Evolutionary conservation across 202 grass and related monocot genomes (phyloP).

Genomic region (Setaria italica): DNA sequence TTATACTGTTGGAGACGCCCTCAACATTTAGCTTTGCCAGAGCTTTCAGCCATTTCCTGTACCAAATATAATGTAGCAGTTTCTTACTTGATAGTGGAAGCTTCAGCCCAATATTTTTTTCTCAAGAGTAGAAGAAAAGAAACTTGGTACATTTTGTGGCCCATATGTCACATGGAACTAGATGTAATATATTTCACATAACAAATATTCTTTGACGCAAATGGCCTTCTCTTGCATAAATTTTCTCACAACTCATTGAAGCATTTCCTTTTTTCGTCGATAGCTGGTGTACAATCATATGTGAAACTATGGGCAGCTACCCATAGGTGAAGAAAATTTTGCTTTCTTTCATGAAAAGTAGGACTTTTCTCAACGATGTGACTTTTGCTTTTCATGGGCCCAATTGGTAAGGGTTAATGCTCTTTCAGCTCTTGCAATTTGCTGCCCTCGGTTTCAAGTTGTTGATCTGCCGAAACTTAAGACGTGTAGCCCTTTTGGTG

Average conservation of each 20-base stretch:
- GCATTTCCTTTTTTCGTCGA: not conserved
- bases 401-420: not conserved
- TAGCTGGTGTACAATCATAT: not conserved
- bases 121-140: not conserved
- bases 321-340: not conserved
- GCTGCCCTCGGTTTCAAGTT: not conserved
- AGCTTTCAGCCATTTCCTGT: not conserved
- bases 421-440: not conserved
- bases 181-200: not conserved
- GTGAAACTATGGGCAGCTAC: not conserved
- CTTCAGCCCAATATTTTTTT: not conserved
- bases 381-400: not conserved
- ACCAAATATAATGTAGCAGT: not conserved
- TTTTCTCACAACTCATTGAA: not conserved
- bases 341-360: constrained; percentile 11
- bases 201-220: not conserved
- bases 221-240: not conserved
- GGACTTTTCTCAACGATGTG: not conserved
- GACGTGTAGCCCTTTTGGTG: not conserved
- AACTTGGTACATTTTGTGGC: not conserved
- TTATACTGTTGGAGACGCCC: no score
- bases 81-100: not conserved
- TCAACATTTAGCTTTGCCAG: not conserved
- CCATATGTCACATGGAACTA: not conserved
- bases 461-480: not conserved